These are phyloP conservation scores for Naganishia onofrii DNA, from an alignment of 768 basidiomycete genomes.

Conservation along the genomic window DNA sequence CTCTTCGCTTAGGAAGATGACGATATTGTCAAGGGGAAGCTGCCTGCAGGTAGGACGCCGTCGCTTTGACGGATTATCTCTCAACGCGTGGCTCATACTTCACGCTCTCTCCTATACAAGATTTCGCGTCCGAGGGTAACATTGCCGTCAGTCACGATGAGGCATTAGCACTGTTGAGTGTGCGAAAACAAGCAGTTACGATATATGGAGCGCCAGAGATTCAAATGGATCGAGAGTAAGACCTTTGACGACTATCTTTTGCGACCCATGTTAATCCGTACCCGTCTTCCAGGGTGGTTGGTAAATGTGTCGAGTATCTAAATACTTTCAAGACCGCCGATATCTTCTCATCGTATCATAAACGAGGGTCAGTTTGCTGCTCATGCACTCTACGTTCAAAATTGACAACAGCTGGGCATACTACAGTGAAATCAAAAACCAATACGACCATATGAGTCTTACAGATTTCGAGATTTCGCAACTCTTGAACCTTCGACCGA, in stretches of 20 bases:
- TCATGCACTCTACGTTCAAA: background rate
- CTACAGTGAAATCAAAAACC: conserved; percentile 17
- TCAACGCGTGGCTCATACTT: background rate
- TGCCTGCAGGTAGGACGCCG: conserved; percentile 15
- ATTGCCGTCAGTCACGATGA: conserved; percentile 23
- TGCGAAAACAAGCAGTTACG: conserved; percentile 14
- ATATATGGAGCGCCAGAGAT: conserved; percentile 19
- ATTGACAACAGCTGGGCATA: too few species aligned
- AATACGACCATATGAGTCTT: conserved; percentile 15
- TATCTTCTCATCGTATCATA: conserved; percentile 20
- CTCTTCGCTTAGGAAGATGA: conserved; percentile 14
- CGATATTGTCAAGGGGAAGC: conserved; percentile 12
- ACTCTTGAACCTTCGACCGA: conserved; percentile 26
- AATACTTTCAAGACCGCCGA: conserved; percentile 24
- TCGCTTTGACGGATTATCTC: background rate
- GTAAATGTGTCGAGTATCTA: conserved; percentile 20
- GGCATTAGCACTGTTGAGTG: conserved; percentile 20
- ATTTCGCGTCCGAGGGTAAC: conserved; percentile 23
- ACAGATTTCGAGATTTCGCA: conserved; percentile 28
- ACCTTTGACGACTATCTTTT: background rate
- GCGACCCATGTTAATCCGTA: background rate
- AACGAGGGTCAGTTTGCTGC: conserved; percentile 1
- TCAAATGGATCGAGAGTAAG: conserved; percentile 25
- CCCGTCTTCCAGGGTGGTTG: conserved; percentile 1
- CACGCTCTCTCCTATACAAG: conserved; percentile 5